Base-by-base conservation (phyloP, 306 rosid species). In the Medicago arabica region DNA sequence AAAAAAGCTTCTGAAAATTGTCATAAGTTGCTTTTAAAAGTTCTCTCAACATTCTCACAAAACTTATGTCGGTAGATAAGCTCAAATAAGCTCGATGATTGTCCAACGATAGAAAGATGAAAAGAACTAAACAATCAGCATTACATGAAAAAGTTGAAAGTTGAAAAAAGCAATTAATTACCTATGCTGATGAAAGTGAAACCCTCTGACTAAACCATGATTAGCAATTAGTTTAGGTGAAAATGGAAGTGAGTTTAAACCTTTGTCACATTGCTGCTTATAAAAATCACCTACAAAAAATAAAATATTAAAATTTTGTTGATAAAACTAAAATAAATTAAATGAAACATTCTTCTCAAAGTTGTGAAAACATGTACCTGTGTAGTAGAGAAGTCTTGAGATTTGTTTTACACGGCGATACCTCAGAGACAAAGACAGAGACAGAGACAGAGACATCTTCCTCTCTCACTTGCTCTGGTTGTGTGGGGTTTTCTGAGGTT, bases 111-210 rank as follows among this genome's bases (percentile, higher is more conserved):
- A 25, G 28, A 25, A 25, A 25, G 28, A 25, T 25, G 28, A 21
- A 21, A n/a, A n/a, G n/a, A n/a, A n/a, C n/a, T n/a, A n/a, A n/a
- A n/a, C n/a, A n/a, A n/a, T n/a, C n/a, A n/a, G n/a, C n/a, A n/a
- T 39, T 38, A 65, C 41, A 66, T 21, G 46, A 6, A 21, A 70
- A 58, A 51, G 4, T 59, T 6, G 75, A 79, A 51, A 19, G 67
- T 78, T 81, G 49, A 34, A 55, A 62, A 41, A 64, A 67, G 9
- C 51, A 40, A 77, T 78, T 79, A 40, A 77, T 78, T 79, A 88
- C 91, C 87, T 82, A 55, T 67, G 76, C 54, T 71, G 23, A 67
- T 74, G 76, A 76, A 74, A 82, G 63, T 74, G 76, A 76, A 74
- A 82, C 78, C 82, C 78, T 55, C 54, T 65, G 14, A 67, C 63